Evolutionary conservation across 805 yeast species (phyloP).

Genomic region (Wickerhamomyces subpelliculosus): DNA sequence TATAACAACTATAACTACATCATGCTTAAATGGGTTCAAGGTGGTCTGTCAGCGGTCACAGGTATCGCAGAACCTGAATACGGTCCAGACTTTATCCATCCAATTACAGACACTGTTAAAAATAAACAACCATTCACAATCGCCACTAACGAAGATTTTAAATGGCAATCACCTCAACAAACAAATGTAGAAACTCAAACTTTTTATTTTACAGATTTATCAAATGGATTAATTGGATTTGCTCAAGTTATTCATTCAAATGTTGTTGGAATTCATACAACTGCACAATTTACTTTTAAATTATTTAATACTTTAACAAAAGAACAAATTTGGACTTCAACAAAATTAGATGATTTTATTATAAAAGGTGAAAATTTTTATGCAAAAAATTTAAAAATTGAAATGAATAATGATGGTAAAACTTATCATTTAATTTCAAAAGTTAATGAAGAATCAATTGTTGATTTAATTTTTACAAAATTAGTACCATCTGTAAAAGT

Average conservation of each 20-base stretch:
- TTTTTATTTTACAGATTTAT: constrained; percentile 69
- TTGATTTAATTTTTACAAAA: constrained; percentile 59
- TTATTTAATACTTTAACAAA: constrained; percentile 50
- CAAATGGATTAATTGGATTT: constrained; percentile 68
- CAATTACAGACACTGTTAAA: constrained; percentile 60
- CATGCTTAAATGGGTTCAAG: constrained; percentile 80
- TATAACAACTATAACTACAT: neutral
- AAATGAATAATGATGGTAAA: constrained; percentile 45
- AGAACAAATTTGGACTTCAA: constrained; percentile 75
- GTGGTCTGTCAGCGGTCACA: constrained; percentile 86
- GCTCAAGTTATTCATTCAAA: constrained; percentile 94
- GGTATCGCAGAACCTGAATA: constrained; percentile 98
- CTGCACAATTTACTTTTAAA: constrained; percentile 93
- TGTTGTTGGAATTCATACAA: constrained; percentile 76
- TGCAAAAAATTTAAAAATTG: constrained; percentile 68
- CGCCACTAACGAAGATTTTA: constrained; percentile 60
- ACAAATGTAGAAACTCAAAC: constrained; percentile 96
- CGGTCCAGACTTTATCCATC: constrained; percentile 85
- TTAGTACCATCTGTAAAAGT: constrained; percentile 79
- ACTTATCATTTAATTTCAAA: constrained; percentile 51
- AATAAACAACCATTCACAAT: constrained; percentile 52
- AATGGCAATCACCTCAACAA: constrained; percentile 65
- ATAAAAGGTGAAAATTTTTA: constrained; percentile 70
- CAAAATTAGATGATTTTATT: constrained; percentile 73
- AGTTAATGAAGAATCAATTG: constrained; percentile 62